Evolutionary conservation across 202 grass and related monocot species (phyloP), one percentile per base, ranked within the genome.

Genomic region (Sporobolus alterniflorus): DNA sequence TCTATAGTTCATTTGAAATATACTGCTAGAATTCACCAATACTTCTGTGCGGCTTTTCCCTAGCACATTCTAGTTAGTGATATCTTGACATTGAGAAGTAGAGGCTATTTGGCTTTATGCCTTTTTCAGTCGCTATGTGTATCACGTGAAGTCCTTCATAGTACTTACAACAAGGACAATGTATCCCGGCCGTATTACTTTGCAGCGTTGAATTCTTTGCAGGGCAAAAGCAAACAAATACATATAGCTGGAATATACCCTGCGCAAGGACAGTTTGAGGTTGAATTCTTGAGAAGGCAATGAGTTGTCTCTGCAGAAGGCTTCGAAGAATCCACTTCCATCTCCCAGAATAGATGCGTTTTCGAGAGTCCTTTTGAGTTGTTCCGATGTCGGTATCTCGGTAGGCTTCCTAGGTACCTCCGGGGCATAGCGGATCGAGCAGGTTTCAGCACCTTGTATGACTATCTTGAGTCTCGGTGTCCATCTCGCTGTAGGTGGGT

Each of bases 331-430:
- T 67, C 60, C 36, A 26, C 22, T 13, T 40, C 32, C 18, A 21
- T 44, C 14, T n/a, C 32, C 33, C 26, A 46, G 39, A 47, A 48
- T 14, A 24, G 69, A 32, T 21, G 34, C 0, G 25, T 26, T 80
- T n/a, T 69, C 33, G 9, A 30, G 24, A 41, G n/a, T 16, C 32
- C 21, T 74, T 74, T 74, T 54, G 69, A 59, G 76, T 57, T 64
- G 84, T 67, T 86, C 47, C 11, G 46, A 57, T 57, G 84, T 86
- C 48, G 47, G 48, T 34, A 67, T 86, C 57, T 63, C 16, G 24
- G 26, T 67, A 86, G 59, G 75, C 11, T 44, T 79, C 57, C 31
- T 79, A 64, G 83, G 56, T 65, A 72, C 67, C 75, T 49, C n/a
- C 26, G 72, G 33, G 82, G 42, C 65, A 39, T 12, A 62, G n/a